These are phyloP conservation scores for Plasmopara viticola DNA, from an alignment of 352 stramenopile species.

Conservation along the genomic window DNA sequence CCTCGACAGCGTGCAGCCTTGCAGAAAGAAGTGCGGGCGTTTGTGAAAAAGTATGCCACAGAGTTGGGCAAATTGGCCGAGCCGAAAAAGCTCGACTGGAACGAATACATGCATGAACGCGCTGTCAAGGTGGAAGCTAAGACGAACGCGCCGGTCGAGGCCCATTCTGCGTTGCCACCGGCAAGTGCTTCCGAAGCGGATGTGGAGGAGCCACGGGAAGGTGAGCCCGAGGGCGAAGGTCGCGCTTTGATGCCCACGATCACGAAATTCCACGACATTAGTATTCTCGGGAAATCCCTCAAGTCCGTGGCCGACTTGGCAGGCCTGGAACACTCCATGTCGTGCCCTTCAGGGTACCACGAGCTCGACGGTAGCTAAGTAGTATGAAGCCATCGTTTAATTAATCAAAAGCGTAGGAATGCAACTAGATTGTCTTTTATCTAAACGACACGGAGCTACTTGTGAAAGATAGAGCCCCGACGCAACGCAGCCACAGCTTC, in stretches of 20 bases:
- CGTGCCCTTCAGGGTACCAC: slow-evolving; percentile 61
- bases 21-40: slow-evolving; percentile 69
- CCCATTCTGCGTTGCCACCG: slow-evolving; percentile 13
- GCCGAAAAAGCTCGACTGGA: slow-evolving; percentile 73
- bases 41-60: slow-evolving; percentile 67
- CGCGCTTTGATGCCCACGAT: slow-evolving; percentile 46
- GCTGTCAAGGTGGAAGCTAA: slow-evolving; percentile 29
- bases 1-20: slow-evolving; percentile 53
- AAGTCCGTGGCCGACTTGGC: slow-evolving; percentile 67
- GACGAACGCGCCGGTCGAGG: slow-evolving; percentile 24
- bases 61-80: slow-evolving; percentile 62
- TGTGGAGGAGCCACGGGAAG: slow-evolving; percentile 21
- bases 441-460: slow-evolving; percentile 19
- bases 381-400: slow-evolving; percentile 22
- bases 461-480: slow-evolving; percentile 84
- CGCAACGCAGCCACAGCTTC: slow-evolving; percentile 71
- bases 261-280: slow-evolving; percentile 73
- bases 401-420: too few relatives aligned
- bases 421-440: neutral
- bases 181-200: slow-evolving; percentile 12
- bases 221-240: slow-evolving; percentile 18
- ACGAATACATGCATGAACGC: slow-evolving; percentile 76
- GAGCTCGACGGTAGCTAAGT: slow-evolving; percentile 38
- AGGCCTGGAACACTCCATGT: slow-evolving; percentile 67
- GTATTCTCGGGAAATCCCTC: slow-evolving; percentile 67